These are phyloP conservation scores for Coemansia sp. DNA, from an alignment of 192 early-diverging fungal genomes.

Conservation along the genomic window DNA sequence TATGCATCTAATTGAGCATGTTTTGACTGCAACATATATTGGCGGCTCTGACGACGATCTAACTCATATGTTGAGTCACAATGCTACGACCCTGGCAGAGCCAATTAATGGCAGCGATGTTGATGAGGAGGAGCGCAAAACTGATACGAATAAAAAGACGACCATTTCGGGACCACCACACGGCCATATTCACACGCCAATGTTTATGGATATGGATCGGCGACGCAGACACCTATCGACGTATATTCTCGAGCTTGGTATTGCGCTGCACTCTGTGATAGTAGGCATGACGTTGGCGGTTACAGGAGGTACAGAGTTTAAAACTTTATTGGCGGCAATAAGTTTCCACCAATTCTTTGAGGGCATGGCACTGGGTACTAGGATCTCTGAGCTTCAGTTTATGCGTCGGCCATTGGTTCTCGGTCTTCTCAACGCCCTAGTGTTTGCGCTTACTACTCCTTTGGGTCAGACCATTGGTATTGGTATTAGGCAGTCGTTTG, in stretches of 20 bases:
- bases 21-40: conserved; percentile 29
- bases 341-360: conserved; percentile 81
- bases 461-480: conserved; percentile 82
- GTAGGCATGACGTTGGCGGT: conserved; percentile 72
- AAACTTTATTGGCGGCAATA: conserved; percentile 65
- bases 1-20: conserved; percentile 69
- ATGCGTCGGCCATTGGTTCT: conserved; percentile 32
- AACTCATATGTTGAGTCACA: background rate
- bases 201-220: conserved; percentile 18
- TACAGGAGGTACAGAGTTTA: conserved; percentile 60
- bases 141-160: background rate
- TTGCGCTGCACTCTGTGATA: conserved; percentile 76
- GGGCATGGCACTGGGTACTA: conserved; percentile 75
- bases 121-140: conserved; percentile 7
- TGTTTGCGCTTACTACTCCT: conserved; percentile 85
- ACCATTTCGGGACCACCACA: background rate
- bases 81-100: conserved; percentile 1
- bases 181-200: conserved; percentile 30
- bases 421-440: conserved; percentile 59
- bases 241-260: conserved; percentile 77
- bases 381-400: conserved; percentile 62
- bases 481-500: conserved; percentile 64
- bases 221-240: conserved; percentile 58
- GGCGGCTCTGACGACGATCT: conserved; percentile 1
- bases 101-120: conserved; percentile 6